Percentiles rank a stretch among this genome's conserved stretches.
These are phyloP conservation scores for Pseudotsuga menziesii DNA, from an alignment of 75 land plant species.

Conservation along the genomic window DNA sequence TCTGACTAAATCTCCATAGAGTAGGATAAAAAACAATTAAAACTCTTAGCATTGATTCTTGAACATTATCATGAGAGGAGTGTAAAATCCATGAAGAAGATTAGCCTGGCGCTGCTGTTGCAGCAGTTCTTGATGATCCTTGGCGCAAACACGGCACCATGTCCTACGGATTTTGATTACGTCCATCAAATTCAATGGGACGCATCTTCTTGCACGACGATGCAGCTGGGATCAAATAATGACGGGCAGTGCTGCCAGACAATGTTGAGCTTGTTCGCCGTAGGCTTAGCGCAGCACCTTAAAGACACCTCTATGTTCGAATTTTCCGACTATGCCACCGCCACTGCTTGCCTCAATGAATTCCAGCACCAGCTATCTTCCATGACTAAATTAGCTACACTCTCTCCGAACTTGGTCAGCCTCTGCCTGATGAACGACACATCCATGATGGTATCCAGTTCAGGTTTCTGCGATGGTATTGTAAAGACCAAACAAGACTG, in stretches of 20 bases:
- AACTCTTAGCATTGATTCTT: too few relatives aligned
- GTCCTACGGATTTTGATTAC: slow-evolving; percentile 44
- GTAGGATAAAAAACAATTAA: too few relatives aligned
- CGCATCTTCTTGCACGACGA: slow-evolving; percentile 8
- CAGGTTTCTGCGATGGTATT: slow-evolving; percentile 2
- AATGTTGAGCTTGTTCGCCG: slow-evolving; percentile 38
- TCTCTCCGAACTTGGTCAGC: not conserved
- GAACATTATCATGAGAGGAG: too few relatives aligned
- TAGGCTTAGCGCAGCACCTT: not conserved
- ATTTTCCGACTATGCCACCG: not conserved
- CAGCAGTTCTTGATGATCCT: too few relatives aligned
- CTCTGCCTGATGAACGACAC: not conserved
- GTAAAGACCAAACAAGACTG: slow-evolving; percentile 37
- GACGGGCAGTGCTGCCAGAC: slow-evolving; percentile 48
- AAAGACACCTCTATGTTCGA: not conserved
- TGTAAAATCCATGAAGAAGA: too few relatives aligned
- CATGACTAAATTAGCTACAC: not conserved
- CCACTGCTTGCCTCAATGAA: not conserved
- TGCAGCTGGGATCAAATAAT: not conserved
- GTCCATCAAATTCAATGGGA: slow-evolving; percentile 38
- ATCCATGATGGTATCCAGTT: not conserved
- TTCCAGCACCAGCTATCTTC: not conserved
- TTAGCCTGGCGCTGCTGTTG: too few relatives aligned
- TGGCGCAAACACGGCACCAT: slow-evolving; percentile 3
- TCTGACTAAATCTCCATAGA: too few relatives aligned